A percentile compares a stretch with the other conserved stretches of the same genome.
These are phyloP conservation scores for Phyllosticta ampelicida DNA, from an alignment of 2,329 filamentous ascomycete species.

Conservation along the genomic window DNA sequence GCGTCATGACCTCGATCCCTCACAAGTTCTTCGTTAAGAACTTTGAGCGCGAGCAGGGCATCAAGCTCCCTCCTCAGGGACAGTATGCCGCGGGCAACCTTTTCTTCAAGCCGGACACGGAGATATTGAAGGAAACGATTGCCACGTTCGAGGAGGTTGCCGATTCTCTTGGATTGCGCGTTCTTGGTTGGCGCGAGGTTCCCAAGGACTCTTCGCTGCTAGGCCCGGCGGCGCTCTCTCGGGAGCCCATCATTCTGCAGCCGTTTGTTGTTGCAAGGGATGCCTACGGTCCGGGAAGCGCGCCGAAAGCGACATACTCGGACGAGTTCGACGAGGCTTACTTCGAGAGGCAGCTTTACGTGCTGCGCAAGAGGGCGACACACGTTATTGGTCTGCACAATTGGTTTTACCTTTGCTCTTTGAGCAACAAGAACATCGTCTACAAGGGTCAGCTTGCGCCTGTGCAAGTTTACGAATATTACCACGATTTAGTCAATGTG, in stretches of 20 bases:
- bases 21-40: slow-evolving; percentile 99
- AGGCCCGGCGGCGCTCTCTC: slow-evolving; percentile 82
- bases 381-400: slow-evolving; percentile 93
- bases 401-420: slow-evolving; percentile 96
- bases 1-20: slow-evolving; percentile 98
- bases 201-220: slow-evolving; percentile 88
- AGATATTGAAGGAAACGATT: slow-evolving; percentile 82
- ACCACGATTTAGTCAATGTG: slow-evolving; percentile 90
- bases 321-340: slow-evolving; percentile 71
- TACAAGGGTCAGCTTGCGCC: slow-evolving; percentile 96
- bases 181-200: slow-evolving; percentile 92
- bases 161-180: slow-evolving; percentile 73
- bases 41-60: slow-evolving; percentile 81
- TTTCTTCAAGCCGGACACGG: slow-evolving; percentile 95
- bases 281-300: slow-evolving; percentile 71
- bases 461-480: slow-evolving; percentile 95
- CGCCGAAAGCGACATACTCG: slow-evolving; percentile 67
- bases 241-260: slow-evolving; percentile 90
- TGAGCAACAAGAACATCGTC: slow-evolving; percentile 97
- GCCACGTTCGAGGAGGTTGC: slow-evolving; percentile 90
- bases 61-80: slow-evolving; percentile 75
- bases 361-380: slow-evolving; percentile 88
- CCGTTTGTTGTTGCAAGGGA: slow-evolving; percentile 85
- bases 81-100: slow-evolving; percentile 96
- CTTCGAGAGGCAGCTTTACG: slow-evolving; percentile 89